Percentiles rank a stretch among this genome's conserved stretches.
phyloP scores from a whole-genome alignment of 495 filamentous ascomycete species.

The Xylaria longipes region DNA sequence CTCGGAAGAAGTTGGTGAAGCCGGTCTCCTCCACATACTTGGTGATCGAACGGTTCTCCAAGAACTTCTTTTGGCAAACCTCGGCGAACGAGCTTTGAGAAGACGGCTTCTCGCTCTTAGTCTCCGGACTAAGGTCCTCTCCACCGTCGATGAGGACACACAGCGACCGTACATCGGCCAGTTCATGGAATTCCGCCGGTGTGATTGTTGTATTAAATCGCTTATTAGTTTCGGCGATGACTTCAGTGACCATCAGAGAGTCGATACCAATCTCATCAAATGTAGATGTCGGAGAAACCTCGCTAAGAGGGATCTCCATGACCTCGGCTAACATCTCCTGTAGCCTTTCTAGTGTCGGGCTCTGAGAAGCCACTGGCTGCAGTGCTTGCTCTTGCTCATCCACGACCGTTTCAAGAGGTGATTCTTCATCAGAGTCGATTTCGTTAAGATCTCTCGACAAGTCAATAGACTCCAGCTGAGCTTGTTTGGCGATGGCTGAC shows the following conservation, averaged over 20 bases:
- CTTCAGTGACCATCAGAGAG: slow-evolving; percentile 51
- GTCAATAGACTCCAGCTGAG: neutral
- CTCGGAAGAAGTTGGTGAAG: neutral
- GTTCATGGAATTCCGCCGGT: neutral
- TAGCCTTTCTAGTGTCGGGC: neutral
- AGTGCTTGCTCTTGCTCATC: slow-evolving; percentile 22
- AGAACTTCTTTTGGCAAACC: neutral
- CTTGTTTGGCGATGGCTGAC: neutral
- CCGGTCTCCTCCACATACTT: neutral
- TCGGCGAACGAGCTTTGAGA: neutral
- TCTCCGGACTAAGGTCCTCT: neutral
- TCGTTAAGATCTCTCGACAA: neutral
- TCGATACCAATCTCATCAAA: slow-evolving; percentile 50
- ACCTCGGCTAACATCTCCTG: slow-evolving; percentile 40
- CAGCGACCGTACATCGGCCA: neutral
- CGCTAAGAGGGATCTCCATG: slow-evolving; percentile 32
- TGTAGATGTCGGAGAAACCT: slow-evolving; percentile 7
- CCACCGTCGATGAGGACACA: neutral
- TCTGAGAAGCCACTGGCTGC: slow-evolving; percentile 34
- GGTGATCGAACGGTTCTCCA: neutral
- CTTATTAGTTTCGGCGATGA: slow-evolving; percentile 44
- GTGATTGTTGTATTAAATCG: slow-evolving; percentile 21
- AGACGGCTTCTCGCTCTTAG: neutral
- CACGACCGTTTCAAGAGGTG: slow-evolving; percentile 2
- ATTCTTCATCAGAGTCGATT: slow-evolving; percentile 10